Base-by-base conservation (phyloP, 2,329 filamentous ascomycete genomes). In the Fonsecaea erecta region DNA sequence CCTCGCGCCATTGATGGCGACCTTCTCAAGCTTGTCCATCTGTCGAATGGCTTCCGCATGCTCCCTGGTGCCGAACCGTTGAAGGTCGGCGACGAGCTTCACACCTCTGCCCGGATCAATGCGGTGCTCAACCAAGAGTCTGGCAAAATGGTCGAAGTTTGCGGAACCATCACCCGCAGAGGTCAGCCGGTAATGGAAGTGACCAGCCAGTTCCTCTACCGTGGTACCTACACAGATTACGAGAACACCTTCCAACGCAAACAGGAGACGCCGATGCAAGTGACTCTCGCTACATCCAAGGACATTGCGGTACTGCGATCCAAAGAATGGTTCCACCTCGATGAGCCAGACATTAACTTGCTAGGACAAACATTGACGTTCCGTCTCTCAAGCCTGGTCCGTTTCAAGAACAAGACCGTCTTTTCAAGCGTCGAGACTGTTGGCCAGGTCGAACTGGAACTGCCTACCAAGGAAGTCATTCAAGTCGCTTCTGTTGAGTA, bases 71-170 rank as follows among this genome's bases (percentile, higher is more conserved):
- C 94, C 1, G 89, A 97, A 76, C 94, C 95, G 16, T 82, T 99
- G 67, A 96, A 97, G 85, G 97, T 96, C 82, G 95, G 93, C 32
- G 95, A 99, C 76, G 87, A 93, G 68, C 86, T 99, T 21, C 89
- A 92, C 68, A 98, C 95, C 2, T 96, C 92, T 62, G 95, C 95
- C 51, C 93, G 96, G 77, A 91, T 99, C 81, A 98, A 99, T 73
- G 93, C 95, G 16, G 93, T 99, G 74, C 90, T 99, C 82, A 99
- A 98, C 82, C 93, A 99, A 78, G 93, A 97, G 14, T 93, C 95
- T 66, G 95, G 95, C 54, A 99, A 99, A 85, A 97, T 99, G 93
- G 96, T 99, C 18, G 96, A 99, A 80, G 94, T 99, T n/a, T 97
- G 93, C 74, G 95, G 95, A 68, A 99, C 95, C 5, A 97, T 99